Evolutionary conservation across 177 flowering plant genomes (phyloP), one percentile per base, ranked within the genome.

Genomic region (Vitis hybrid): DNA sequence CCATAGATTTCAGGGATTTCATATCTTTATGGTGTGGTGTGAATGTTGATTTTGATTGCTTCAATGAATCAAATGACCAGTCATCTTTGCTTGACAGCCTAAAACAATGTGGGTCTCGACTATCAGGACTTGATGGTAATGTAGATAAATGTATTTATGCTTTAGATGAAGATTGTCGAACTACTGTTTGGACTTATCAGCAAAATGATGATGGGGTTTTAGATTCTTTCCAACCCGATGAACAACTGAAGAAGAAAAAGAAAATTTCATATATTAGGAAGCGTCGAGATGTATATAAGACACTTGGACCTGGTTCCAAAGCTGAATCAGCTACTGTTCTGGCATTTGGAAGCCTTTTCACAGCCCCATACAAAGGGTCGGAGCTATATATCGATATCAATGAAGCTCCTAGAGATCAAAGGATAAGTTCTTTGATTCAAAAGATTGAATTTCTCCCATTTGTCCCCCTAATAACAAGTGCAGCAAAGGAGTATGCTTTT

Each of bases 281-380:
- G 65, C 90, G 92, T 7, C 81, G 70, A 73, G 95, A 96, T 84
- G 85, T 92, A 22, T 81, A 69, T 50, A 89, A 78, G 72, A 66
- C 84, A n/a, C 87, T 96, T 49, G 97, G 97, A 55, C 92, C 92
- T 34, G 90, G 88, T 71, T 83, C 91, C 6, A 73, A 75, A 79
- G 90, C 94, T 68, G 88, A 74, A 58, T 71, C 67, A 16, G 88
- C 95, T 57, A 78, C 83, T 59, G 82, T 96, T 56, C 66, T 96
- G 57, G 87, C 97, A 67, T 89, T 94, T 82, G 98, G 99, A 58
- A 93, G 95, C 77, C 90, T 93, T 65, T 93, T 96, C 71, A 84
- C 91, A 14, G 82, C 90, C 20, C 86, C 89, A 8, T 89, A 93
- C 77, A 91, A 83, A 81, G 94, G 92, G 31, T 89, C 97, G 0